A percentile compares a stretch with the other conserved stretches of the same genome.
phyloP scores from a whole-genome alignment of 139 green algal genomes.

The Closterium sp. region DNA sequence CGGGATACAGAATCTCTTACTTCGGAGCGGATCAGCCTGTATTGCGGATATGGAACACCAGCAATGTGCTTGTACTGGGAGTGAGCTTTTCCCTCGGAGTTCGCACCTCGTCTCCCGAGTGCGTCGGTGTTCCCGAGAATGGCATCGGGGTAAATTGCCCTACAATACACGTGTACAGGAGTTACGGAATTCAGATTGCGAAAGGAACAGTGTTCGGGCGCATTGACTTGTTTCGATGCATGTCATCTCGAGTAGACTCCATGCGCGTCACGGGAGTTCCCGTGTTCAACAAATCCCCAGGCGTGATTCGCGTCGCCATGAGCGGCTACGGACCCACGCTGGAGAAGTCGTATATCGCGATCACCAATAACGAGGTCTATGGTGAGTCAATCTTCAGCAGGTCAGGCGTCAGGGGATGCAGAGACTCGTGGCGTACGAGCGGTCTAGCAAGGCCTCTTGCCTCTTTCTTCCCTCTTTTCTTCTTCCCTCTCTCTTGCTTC shows the following conservation, averaged over 20 bases:
- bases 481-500: too few relatives aligned
- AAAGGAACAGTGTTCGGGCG: neutral
- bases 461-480: too few relatives aligned
- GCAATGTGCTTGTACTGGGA: neutral
- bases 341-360: neutral
- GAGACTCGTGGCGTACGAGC: too few relatives aligned
- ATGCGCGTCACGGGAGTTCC: neutral
- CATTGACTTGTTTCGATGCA: neutral
- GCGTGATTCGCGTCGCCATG: neutral
- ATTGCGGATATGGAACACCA: neutral
- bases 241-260: neutral
- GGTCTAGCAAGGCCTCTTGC: too few relatives aligned
- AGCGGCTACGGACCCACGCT: neutral
- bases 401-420: too few relatives aligned
- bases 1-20: neutral
- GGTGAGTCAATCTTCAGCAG: neutral
- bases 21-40: neutral
- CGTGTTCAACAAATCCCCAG: neutral
- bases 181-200: neutral
- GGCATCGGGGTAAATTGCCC: neutral
- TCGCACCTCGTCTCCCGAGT: neutral
- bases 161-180: neutral
- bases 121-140: neutral
- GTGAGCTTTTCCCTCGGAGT: neutral
- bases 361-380: constrained; percentile 15